A percentile compares a stretch with the other conserved stretches of the same genome.
phyloP scores from a whole-genome alignment of 345 rosid species.

The Arabidopsis arenosa region DNA sequence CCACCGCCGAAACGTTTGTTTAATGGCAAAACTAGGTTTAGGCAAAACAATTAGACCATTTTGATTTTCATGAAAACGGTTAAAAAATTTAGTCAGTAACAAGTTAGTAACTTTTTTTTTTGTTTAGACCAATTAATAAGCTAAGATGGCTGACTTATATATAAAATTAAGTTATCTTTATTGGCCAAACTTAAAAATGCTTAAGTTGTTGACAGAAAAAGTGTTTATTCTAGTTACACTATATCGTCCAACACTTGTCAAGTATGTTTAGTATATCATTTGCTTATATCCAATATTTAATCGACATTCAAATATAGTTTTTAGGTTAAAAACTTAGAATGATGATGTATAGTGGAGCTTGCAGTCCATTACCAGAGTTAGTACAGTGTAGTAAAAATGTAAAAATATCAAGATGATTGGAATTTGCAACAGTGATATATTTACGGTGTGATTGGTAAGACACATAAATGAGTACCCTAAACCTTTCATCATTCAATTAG shows the following conservation, averaged over 20 bases:
- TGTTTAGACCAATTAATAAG: not conserved
- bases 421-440: not conserved
- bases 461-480: not conserved
- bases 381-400: not conserved
- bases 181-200: not conserved
- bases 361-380: not conserved
- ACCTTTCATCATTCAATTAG: not conserved
- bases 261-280: not conserved
- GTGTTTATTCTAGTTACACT: not conserved
- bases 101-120: not conserved
- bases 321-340: not conserved
- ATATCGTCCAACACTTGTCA: not conserved
- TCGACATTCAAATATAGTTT: not conserved
- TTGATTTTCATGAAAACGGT: not conserved
- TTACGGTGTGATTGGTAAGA: not conserved
- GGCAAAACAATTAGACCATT: not conserved
- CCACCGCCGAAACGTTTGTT: conserved; percentile 15
- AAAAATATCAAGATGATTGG: not conserved
- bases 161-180: too few species aligned
- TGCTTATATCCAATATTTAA: not conserved
- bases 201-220: not conserved
- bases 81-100: not conserved
- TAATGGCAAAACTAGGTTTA: not conserved
- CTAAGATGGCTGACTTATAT: not conserved
- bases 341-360: not conserved